A percentile compares a stretch with the other conserved stretches of the same genome.
phyloP scores from a whole-genome alignment of 1,139 yeast species.

The Nakaseomyces bracarensis region DNA sequence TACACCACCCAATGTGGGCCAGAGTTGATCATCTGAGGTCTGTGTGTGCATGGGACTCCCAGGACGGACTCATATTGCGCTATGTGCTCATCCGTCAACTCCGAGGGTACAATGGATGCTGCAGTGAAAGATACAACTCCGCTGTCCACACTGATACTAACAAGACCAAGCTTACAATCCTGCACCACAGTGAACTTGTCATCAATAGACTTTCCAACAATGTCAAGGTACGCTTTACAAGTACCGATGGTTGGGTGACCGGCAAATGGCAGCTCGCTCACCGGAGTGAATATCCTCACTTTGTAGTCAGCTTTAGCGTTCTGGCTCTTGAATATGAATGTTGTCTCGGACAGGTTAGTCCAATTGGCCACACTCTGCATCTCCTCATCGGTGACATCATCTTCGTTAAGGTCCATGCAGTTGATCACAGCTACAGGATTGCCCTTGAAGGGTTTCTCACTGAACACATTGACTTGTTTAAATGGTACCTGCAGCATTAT shows the following conservation, averaged over 20 bases:
- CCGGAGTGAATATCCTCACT: conserved; percentile 43
- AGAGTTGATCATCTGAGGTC: conserved; percentile 25
- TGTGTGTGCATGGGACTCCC: conserved; percentile 25
- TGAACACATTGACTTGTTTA: conserved; percentile 48
- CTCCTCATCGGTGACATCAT: conserved; percentile 30
- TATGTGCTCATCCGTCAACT: conserved; percentile 25
- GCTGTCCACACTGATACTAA: conserved; percentile 31
- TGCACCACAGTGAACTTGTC: conserved; percentile 33
- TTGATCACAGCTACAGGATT: conserved; percentile 48
- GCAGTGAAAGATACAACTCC: conserved; percentile 23
- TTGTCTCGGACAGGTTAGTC: conserved; percentile 52
- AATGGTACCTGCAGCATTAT: conserved; percentile 28
- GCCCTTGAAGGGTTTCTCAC: conserved; percentile 37
- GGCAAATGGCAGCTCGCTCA: conserved; percentile 45
- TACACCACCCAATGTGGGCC: conserved; percentile 41
- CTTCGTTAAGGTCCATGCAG: conserved; percentile 17
- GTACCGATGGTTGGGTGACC: conserved; percentile 56
- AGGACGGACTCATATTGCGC: conserved; percentile 14
- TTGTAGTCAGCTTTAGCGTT: conserved; percentile 37
- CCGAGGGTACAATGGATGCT: conserved; percentile 16
- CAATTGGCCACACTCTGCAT: conserved; percentile 44
- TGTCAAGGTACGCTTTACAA: conserved; percentile 38
- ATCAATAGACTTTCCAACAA: conserved; percentile 19
- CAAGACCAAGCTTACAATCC: conserved; percentile 40
- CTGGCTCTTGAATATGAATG: conserved; percentile 40